Conservation (phyloP, 805 yeast species). For the Starmera amethionina region DNA sequence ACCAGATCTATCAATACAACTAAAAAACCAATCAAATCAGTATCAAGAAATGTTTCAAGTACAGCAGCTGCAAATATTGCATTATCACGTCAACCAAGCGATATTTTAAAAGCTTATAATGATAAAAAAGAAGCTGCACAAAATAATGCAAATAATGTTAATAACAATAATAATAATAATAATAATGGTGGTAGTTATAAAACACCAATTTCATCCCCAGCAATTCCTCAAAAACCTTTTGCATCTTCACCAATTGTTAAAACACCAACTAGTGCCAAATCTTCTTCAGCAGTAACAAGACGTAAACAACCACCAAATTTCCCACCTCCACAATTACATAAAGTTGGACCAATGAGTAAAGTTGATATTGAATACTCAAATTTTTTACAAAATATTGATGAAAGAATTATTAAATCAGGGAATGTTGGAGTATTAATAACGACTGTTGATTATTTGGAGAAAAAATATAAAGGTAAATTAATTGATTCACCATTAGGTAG, state of each 20-base stretch:
- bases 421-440: slow-evolving; percentile 37
- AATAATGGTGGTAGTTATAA: not conserved
- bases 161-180: not conserved
- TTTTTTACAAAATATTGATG: slow-evolving; percentile 44
- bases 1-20: slow-evolving; percentile 15
- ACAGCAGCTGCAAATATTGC: slow-evolving; percentile 21
- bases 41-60: not conserved
- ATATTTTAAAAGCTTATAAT: slow-evolving; percentile 14
- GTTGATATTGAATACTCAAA: slow-evolving; percentile 52
- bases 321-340: not conserved
- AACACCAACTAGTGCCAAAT: not conserved
- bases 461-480: slow-evolving; percentile 43
- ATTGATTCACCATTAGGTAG: slow-evolving; percentile 50
- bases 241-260: not conserved
- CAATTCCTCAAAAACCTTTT: not conserved
- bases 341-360: slow-evolving; percentile 36
- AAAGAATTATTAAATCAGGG: slow-evolving; percentile 50
- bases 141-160: not conserved
- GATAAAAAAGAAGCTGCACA: slow-evolving; percentile 1
- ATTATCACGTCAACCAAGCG: slow-evolving; percentile 17
- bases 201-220: slow-evolving; percentile 3
- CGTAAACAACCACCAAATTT: not conserved
- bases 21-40: no score
- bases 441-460: slow-evolving; percentile 42
- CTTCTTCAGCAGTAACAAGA: slow-evolving; percentile 1